Percentiles rank a stretch among this genome's conserved stretches.
These are phyloP conservation scores for Tuber magnatum DNA, from an alignment of 495 filamentous ascomycete genomes.

Conservation along the genomic window DNA sequence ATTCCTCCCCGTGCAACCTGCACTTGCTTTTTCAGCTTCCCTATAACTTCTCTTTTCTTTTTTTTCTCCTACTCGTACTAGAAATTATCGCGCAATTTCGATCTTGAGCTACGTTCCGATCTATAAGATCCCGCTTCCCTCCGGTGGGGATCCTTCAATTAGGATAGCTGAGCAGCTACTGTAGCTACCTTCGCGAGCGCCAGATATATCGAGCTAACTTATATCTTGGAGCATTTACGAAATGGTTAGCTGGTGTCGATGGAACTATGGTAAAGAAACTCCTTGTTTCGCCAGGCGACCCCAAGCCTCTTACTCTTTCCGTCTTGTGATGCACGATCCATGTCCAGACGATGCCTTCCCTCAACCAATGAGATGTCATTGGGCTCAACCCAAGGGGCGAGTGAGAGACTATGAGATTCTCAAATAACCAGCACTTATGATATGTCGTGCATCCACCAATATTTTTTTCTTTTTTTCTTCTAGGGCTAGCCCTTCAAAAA, in stretches of 20 bases:
- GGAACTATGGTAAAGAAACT: background rate
- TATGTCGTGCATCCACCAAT: background rate
- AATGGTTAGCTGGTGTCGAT: background rate
- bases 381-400: background rate
- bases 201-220: background rate
- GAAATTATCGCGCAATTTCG: background rate
- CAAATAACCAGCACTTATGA: background rate
- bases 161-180: background rate
- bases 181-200: background rate
- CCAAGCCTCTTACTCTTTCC: background rate
- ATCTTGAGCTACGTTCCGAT: background rate
- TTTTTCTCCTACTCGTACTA: background rate
- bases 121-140: background rate
- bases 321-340: background rate
- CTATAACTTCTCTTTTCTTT: background rate
- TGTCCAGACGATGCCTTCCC: background rate
- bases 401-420: background rate
- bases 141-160: background rate
- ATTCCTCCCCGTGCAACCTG: background rate
- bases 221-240: background rate
- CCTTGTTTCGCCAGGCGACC: background rate
- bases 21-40: background rate
- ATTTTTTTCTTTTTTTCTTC: background rate
- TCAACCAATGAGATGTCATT: background rate
- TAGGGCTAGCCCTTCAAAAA: constrained; percentile 3